Evolutionary conservation across 345 rosid genomes (phyloP).

Genomic region (Dipteronia dyeriana): DNA sequence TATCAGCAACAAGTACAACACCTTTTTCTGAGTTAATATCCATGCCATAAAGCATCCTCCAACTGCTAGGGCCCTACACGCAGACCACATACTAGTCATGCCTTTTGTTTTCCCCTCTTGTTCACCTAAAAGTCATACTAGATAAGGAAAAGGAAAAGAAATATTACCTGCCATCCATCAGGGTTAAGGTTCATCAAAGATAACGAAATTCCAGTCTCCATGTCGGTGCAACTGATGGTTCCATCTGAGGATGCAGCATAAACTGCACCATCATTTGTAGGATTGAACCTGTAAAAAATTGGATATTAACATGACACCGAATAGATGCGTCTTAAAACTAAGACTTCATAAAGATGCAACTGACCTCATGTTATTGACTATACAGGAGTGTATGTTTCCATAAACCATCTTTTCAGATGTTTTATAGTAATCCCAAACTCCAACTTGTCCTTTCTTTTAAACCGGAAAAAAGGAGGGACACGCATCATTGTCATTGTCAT

Average conservation of each 20-base stretch:
- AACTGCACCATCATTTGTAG: slow-evolving; percentile 71
- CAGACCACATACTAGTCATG: neutral
- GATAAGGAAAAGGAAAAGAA: neutral
- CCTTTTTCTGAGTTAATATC: slow-evolving; percentile 82
- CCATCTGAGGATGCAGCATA: slow-evolving; percentile 96
- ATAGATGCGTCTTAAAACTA: neutral
- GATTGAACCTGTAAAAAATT: slow-evolving; percentile 59
- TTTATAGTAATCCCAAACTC: slow-evolving; percentile 89
- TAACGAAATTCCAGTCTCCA: slow-evolving; percentile 86
- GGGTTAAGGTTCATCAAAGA: slow-evolving; percentile 88
- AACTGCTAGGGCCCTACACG: slow-evolving; percentile 62
- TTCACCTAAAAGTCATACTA: neutral
- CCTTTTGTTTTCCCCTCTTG: neutral
- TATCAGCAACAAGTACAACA: slow-evolving; percentile 80
- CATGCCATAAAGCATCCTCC: slow-evolving; percentile 98
- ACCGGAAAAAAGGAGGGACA: slow-evolving; percentile 11
- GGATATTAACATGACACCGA: neutral
- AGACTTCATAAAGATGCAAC: neutral
- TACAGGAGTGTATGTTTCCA: slow-evolving; percentile 73
- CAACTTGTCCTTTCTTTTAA: slow-evolving; percentile 93
- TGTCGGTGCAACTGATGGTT: slow-evolving; percentile 83
- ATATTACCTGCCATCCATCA: slow-evolving; percentile 85
- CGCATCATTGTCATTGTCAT: slow-evolving; percentile 13
- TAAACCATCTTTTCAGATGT: slow-evolving; percentile 90
- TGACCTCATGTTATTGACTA: slow-evolving; percentile 90